Evolutionary conservation across 805 yeast species (phyloP).

Genomic region (Lipomyces mesembrius): DNA sequence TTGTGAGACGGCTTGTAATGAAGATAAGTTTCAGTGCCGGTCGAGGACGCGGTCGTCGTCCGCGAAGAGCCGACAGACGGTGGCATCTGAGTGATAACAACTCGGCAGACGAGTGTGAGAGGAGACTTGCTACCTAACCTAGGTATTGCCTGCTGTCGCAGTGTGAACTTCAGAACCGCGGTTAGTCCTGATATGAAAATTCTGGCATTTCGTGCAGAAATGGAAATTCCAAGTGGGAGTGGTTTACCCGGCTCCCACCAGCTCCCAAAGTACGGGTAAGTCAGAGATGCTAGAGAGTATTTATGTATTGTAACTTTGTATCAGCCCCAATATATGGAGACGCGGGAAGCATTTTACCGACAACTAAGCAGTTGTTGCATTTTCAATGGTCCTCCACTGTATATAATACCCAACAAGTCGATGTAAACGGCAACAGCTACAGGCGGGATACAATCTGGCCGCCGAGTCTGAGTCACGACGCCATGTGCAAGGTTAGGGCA

Average conservation of each 20-base stretch:
- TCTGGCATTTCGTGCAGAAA: not conserved
- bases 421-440: too few relatives aligned
- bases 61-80: conserved; percentile 19
- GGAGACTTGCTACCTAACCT: not conserved
- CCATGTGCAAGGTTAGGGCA: too few relatives aligned
- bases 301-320: too few relatives aligned
- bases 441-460: too few relatives aligned
- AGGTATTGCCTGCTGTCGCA: not conserved
- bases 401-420: too few relatives aligned
- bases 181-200: not conserved
- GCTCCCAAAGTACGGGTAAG: not conserved
- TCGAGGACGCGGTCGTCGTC: conserved; percentile 1
- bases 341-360: not conserved
- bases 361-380: too few relatives aligned
- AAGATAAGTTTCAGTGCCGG: conserved; percentile 14
- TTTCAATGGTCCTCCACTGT: too few relatives aligned
- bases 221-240: not conserved
- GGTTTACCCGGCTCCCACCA: not conserved
- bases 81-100: conserved; percentile 11
- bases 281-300: not conserved
- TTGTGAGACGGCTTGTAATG: conserved; percentile 30
- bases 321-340: not conserved
- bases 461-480: too few relatives aligned
- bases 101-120: not conserved
- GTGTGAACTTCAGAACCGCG: not conserved